phyloP scores from a whole-genome alignment of 1,284 basidiomycete genomes.

The Ceratobasidium sp. region DNA sequence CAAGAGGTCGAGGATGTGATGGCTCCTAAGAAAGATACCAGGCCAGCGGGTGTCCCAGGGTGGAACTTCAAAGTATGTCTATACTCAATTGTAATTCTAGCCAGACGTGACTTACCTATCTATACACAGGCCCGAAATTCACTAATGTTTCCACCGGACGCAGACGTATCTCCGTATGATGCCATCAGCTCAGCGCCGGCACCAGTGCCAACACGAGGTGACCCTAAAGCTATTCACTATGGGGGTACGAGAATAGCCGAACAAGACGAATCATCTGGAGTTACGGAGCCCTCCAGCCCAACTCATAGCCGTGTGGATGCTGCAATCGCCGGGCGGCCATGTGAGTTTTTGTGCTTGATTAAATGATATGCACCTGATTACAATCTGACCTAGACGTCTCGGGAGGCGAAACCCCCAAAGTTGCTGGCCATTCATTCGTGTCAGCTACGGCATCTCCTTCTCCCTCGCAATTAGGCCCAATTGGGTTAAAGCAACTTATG shows the following conservation, averaged over 20 bases:
- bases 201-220: conserved; percentile 54
- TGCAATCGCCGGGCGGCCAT: conserved; percentile 78
- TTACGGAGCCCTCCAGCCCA: conserved; percentile 77
- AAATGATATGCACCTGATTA: background rate
- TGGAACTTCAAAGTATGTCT: conserved; percentile 86
- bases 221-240: conserved; percentile 77
- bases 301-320: conserved; percentile 88
- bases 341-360: conserved; percentile 50
- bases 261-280: conserved; percentile 61
- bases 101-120: conserved; percentile 26
- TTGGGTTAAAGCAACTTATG: conserved; percentile 46
- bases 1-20: conserved; percentile 66
- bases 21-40: conserved; percentile 77
- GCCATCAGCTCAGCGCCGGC: conserved; percentile 52
- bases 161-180: conserved; percentile 83
- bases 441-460: conserved; percentile 54
- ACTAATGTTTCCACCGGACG: conserved; percentile 92
- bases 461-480: conserved; percentile 49
- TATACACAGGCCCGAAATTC: conserved; percentile 79
- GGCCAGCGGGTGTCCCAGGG: conserved; percentile 74
- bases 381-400: conserved; percentile 40
- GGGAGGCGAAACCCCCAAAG: conserved; percentile 45
- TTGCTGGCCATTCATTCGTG: conserved; percentile 45
- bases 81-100: conserved; percentile 5
- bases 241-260: conserved; percentile 81